Evolutionary conservation across 2,329 filamentous ascomycete genomes (phyloP).

Genomic region (Verticillium longisporum): DNA sequence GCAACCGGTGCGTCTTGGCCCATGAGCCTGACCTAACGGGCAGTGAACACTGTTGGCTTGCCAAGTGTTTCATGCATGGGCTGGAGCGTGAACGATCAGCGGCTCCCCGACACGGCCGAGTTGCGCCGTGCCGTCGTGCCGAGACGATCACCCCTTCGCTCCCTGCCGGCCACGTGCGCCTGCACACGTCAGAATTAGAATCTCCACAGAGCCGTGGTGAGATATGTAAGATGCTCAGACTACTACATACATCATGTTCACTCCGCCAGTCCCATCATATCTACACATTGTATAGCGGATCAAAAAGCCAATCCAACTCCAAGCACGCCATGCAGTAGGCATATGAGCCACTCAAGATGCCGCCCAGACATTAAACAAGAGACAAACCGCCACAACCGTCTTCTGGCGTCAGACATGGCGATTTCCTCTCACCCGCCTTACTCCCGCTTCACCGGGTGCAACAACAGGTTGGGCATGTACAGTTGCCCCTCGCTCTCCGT

Average conservation of each 20-base stretch:
- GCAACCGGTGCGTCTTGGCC: too few species aligned
- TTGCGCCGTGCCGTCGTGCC: not conserved
- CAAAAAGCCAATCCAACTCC: not conserved
- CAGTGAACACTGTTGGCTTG: not conserved
- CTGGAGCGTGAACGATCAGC: not conserved
- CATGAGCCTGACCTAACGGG: too few species aligned
- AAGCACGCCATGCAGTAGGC: not conserved
- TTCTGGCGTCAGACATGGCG: not conserved
- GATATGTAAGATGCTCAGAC: not conserved
- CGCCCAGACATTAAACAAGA: not conserved
- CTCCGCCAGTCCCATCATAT: not conserved
- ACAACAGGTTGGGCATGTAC: conserved; percentile 25
- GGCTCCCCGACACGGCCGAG: not conserved
- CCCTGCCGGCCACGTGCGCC: not conserved
- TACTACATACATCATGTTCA: not conserved
- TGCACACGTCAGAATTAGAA: not conserved
- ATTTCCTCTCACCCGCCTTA: not conserved
- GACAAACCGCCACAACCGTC: not conserved
- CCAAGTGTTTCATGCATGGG: not conserved
- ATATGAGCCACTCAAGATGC: not conserved
- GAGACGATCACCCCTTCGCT: not conserved
- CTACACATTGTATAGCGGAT: not conserved
- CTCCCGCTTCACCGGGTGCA: conserved; percentile 28
- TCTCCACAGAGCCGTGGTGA: not conserved
- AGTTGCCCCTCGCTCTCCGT: conserved; percentile 20